Base-by-base conservation (phyloP, 768 basidiomycete species). In the Mycena vitilis region DNA sequence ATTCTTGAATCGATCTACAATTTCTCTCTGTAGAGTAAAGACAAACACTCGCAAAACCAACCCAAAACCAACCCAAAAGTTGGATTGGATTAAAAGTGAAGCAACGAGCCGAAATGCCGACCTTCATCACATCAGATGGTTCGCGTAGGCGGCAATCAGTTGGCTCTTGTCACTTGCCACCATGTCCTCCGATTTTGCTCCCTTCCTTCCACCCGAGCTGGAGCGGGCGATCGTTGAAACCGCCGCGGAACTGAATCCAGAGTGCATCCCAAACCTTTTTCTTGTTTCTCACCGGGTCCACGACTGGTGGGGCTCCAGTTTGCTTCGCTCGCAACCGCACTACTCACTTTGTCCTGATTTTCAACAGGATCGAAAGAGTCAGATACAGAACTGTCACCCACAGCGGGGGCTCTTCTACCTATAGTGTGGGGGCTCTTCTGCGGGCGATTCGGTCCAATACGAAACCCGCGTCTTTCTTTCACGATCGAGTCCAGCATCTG, bases 281-380 rank as follows among this genome's bases (percentile, higher is more conserved):
- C 64, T 65, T 10, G 64, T 65, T 13, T 25, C 57, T 2, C 48
- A 58, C 2, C 64, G 64, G 9, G 40, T 65, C 20, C n/a, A 51
- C 23, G 48, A 58, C 1, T 65, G 64, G 64, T 65, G 45, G 38
- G 63, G 25, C 10, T 13, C 4, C 6, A 2, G 38, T 36, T 16
- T 30, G 30, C 5, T n/a, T 37, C 4, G 20, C 6, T 2, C 5
- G n/a, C 2, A 18, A 9, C 25, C 15, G 2, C 20, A 20, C 34
- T 25, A 25, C 36, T 1, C 5, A 20, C 25, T 13, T 20, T 20
- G 15, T 9, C 15, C 40, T 40, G 11, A 40, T 8, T 40, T 40
- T 4, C 10, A 45, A n/a, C 62, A 64, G 63, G 63, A 51, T 56
- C 36, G 63, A 64, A 25, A 56, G 36, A 47, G 25, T 64, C 34